These are phyloP conservation scores for Digitaria exilis DNA, from an alignment of 202 grass and related monocot genomes.

Conservation along the genomic window DNA sequence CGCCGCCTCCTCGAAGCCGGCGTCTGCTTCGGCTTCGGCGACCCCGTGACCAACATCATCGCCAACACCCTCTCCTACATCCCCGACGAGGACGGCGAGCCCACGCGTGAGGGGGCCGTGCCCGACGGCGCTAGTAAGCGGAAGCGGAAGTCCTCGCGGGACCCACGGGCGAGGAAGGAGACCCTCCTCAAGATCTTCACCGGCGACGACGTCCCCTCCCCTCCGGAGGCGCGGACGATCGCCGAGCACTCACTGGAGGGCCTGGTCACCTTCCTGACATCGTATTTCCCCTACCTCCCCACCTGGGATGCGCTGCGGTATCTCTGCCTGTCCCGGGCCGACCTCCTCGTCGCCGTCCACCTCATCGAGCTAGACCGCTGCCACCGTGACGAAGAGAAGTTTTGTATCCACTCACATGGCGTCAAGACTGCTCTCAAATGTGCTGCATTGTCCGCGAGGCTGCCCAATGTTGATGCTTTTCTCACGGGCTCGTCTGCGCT, in stretches of 20 bases:
- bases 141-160: background rate
- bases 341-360: no score
- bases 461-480: constrained; percentile 3
- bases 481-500: background rate
- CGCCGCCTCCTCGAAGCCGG: background rate
- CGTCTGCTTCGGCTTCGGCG: constrained; percentile 5
- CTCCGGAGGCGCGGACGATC: background rate
- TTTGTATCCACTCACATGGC: background rate
- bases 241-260: background rate
- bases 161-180: background rate
- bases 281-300: background rate
- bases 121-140: no score
- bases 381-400: no score
- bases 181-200: background rate
- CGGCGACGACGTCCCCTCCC: background rate
- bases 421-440: background rate
- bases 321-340: background rate
- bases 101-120: background rate
- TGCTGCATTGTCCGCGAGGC: background rate
- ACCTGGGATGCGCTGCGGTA: background rate
- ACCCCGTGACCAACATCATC: constrained; percentile 3
- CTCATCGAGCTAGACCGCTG: no score
- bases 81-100: background rate
- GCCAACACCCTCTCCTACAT: background rate
- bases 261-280: background rate